Conservation (phyloP, 208 protist species). For the Trypanosoma brucei region DNA sequence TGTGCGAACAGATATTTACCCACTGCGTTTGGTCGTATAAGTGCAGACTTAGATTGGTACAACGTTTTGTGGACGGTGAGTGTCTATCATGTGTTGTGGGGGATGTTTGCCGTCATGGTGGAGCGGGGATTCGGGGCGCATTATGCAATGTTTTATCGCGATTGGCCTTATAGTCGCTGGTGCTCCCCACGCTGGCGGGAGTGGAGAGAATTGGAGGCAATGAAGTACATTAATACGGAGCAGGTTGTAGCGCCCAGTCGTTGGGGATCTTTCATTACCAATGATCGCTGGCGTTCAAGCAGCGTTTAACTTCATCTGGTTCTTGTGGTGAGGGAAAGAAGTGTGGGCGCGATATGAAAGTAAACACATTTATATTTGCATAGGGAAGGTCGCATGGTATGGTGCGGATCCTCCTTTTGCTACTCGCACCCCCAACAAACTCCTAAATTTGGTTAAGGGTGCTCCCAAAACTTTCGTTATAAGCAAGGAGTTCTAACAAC, state of each 20-base stretch:
- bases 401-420: no score
- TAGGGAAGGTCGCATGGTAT: no score
- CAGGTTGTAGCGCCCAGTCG: slow-evolving; percentile 45
- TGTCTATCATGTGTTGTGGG: slow-evolving; percentile 77
- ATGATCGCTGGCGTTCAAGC: slow-evolving; percentile 61
- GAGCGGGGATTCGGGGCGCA: slow-evolving; percentile 68
- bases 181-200: slow-evolving; percentile 84
- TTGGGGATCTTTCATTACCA: slow-evolving; percentile 71
- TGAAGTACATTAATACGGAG: slow-evolving; percentile 46
- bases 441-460: no score
- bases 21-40: slow-evolving; percentile 57
- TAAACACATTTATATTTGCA: no score
- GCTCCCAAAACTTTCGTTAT: no score
- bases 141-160: slow-evolving; percentile 76
- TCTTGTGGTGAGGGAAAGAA: not conserved
- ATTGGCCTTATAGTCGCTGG: slow-evolving; percentile 61
- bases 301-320: slow-evolving; percentile 26
- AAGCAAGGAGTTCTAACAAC: no score
- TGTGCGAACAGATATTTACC: slow-evolving; percentile 65
- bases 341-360: no score
- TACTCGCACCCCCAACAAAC: no score
- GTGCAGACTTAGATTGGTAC: slow-evolving; percentile 78
- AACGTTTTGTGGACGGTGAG: slow-evolving; percentile 62
- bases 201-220: slow-evolving; percentile 77
- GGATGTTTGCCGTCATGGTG: slow-evolving; percentile 54